Base-by-base conservation (phyloP, 768 basidiomycete species). In the Serendipita sp. region DNA sequence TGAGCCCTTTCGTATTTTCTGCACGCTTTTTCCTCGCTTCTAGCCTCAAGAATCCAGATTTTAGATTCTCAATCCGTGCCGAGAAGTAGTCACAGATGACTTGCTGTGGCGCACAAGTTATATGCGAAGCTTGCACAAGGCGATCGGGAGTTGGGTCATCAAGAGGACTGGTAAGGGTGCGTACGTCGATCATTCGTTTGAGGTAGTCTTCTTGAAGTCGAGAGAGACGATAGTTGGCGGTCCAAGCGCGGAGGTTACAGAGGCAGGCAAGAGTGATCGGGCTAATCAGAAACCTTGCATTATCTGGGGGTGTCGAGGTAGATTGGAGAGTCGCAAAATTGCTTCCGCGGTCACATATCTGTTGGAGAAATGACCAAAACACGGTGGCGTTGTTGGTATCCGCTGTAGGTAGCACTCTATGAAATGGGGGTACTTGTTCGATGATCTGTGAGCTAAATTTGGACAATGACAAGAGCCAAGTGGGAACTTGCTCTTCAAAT, bases 121-220 rank as follows among this genome's bases (percentile, higher is more conserved):
- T 75, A 73, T 78, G 77, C 34, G 78, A 78, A 30, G 88, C 76
- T 63, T 75, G 80, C 11, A 74, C 69, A 30, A 88, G 68, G 63
- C 74, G 73, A 35, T 68, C 69, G 10, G 73, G 74, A 3, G 76
- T 71, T 28, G 71, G 74, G 48, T 82, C 79, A 65, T 83, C 76
- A 37, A 85, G 70, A 2, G 83, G 80, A 0, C 80, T 83, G 11
- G 71, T 68, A 10, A 74, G 78, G 0, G 45, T 58, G n/a, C 72
- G 67, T 18, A 71, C 67, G 65, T 82, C 77, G 13, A 82, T 72
- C 64, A 78, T 81, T 64, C 77, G 78, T 46, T 76, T 77, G 67
- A 91, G 73, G 73, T 84, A 89, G 64, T 81, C 80, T 45, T 76
- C 80, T 72, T 91, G 89, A 70, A 82, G 79, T 79, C 81, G 83